Evolutionary conservation across 2,329 filamentous ascomycete genomes (phyloP).

Genomic region (Rutstroemia sp.): DNA sequence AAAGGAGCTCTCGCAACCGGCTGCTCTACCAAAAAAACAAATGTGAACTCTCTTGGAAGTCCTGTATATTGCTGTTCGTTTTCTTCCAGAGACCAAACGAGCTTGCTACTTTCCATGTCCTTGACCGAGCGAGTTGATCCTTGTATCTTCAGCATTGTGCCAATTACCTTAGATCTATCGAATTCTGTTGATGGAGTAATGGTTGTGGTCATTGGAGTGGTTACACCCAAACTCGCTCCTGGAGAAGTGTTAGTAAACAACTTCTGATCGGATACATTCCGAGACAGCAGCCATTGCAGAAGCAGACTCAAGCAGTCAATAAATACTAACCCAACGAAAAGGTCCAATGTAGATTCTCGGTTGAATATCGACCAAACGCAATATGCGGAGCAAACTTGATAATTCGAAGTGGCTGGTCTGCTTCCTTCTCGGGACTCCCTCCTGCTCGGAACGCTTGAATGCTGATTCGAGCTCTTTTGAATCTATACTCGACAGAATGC

Average conservation of each 20-base stretch:
- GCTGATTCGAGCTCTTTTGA: constrained; percentile 1
- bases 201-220: not conserved
- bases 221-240: not conserved
- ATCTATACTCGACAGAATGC: constrained; percentile 3
- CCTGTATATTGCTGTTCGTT: constrained; percentile 6
- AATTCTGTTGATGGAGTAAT: constrained; percentile 4
- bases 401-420: not conserved
- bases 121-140: constrained; percentile 4
- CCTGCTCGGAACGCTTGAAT: not conserved
- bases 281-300: too few species aligned
- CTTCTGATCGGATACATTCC: too few species aligned
- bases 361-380: constrained; percentile 6
- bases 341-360: constrained; percentile 4
- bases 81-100: constrained; percentile 5
- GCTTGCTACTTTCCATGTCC: constrained; percentile 5
- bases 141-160: constrained; percentile 6
- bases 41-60: constrained; percentile 6
- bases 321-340: constrained; percentile 2
- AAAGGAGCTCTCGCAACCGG: constrained; percentile 6
- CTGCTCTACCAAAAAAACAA: constrained; percentile 7
- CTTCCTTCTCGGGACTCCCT: not conserved
- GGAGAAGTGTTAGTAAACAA: not conserved
- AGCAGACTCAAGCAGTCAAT: too few species aligned
- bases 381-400: constrained; percentile 5
- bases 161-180: constrained; percentile 3